Conservation (phyloP, 2,329 filamentous ascomycete species). For the Diaporthe humulicola region DNA sequence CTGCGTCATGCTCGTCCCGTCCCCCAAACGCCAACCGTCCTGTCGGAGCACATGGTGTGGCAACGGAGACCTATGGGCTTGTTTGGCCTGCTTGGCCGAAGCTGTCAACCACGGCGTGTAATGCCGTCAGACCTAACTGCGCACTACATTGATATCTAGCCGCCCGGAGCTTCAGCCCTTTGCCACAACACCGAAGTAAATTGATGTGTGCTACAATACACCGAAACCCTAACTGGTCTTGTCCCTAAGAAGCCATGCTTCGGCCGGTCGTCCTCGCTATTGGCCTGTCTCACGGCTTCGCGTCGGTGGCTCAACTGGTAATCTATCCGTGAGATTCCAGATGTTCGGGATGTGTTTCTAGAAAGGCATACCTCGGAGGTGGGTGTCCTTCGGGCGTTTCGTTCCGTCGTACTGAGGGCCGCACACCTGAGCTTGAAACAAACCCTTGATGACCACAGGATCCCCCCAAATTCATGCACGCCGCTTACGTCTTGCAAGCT, state of each 20-base stretch:
- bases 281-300: neutral
- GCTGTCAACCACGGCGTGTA: neutral
- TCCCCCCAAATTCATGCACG: constrained; percentile 28
- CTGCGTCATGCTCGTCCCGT: constrained; percentile 32
- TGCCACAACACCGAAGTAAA: constrained; percentile 9
- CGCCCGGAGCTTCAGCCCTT: neutral
- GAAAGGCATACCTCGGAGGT: constrained; percentile 23
- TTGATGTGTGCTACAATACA: constrained; percentile 10
- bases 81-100: neutral
- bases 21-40: constrained; percentile 9
- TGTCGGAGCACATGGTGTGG: constrained; percentile 22
- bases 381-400: constrained; percentile 29
- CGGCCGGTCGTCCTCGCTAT: neutral
- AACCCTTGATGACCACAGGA: constrained; percentile 29
- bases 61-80: constrained; percentile 1
- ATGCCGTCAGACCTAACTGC: neutral
- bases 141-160: neutral
- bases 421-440: constrained; percentile 37
- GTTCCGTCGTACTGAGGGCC: constrained; percentile 14
- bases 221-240: constrained; percentile 9
- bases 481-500: constrained; percentile 21
- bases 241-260: neutral
- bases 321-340: constrained; percentile 4
- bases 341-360: constrained; percentile 23
- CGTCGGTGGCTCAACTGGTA: constrained; percentile 10